Evolutionary conservation across 2,329 filamentous ascomycete species (phyloP).

Genomic region (Nothopassalora personata): DNA sequence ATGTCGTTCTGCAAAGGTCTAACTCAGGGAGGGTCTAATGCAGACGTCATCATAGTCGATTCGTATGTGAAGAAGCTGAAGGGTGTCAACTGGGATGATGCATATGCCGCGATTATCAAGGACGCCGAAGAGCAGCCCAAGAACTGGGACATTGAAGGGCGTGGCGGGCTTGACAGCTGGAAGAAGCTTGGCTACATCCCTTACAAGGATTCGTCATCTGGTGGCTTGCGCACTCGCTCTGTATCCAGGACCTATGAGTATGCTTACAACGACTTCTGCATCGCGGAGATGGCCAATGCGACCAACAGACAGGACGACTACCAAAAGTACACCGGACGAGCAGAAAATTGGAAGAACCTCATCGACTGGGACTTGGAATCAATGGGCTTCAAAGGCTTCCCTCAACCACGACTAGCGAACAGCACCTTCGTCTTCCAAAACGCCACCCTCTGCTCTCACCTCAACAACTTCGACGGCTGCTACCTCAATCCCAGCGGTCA

Average conservation of each 20-base stretch:
- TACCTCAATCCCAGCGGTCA: conserved; percentile 34
- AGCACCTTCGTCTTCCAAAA: conserved; percentile 19
- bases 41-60: conserved; percentile 65
- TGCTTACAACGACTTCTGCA: conserved; percentile 68
- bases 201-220: conserved; percentile 44
- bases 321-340: conserved; percentile 52
- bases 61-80: conserved; percentile 59
- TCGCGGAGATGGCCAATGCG: conserved; percentile 55
- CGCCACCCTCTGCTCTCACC: conserved; percentile 16
- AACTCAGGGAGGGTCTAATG: conserved; percentile 70
- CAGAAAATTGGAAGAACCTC: conserved; percentile 55
- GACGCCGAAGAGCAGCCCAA: conserved; percentile 28
- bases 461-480: conserved; percentile 19
- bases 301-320: conserved; percentile 52
- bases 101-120: conserved; percentile 29
- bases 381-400: conserved; percentile 21
- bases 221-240: conserved; percentile 52
- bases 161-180: conserved; percentile 38
- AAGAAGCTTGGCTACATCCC: conserved; percentile 38
- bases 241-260: conserved; percentile 38
- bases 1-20: conserved; percentile 69
- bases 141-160: conserved; percentile 34
- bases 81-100: conserved; percentile 39
- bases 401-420: conserved; percentile 16
- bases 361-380: conserved; percentile 17